Percentiles rank a stretch among this genome's conserved stretches.
Evolutionary conservation across 2,329 filamentous ascomycete species (phyloP).

Genomic region (Pseudocercospora fuligena): DNA sequence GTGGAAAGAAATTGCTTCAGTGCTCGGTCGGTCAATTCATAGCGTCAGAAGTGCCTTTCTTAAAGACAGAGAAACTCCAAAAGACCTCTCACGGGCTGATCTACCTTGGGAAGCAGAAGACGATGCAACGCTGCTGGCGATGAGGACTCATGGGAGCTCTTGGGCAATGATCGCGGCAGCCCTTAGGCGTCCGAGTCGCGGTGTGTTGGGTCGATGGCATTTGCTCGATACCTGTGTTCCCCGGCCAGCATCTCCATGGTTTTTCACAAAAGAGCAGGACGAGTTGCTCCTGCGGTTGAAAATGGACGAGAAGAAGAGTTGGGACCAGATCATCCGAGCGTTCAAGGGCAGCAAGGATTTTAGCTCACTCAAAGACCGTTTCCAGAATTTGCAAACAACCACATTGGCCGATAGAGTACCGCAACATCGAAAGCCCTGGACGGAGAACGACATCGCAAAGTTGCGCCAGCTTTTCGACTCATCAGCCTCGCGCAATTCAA

Average conservation of each 20-base stretch:
- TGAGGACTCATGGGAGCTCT: background rate
- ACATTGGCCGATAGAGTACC: background rate
- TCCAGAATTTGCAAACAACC: background rate
- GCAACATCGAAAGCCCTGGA: background rate
- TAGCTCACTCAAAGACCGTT: background rate
- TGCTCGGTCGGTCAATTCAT: background rate
- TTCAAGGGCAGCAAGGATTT: background rate
- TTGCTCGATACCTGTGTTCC: background rate
- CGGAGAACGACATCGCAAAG: background rate
- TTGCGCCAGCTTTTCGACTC: background rate
- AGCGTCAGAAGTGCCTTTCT: background rate
- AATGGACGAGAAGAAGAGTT: background rate
- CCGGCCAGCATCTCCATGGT: no score
- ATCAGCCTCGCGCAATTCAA: background rate
- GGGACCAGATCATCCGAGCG: background rate
- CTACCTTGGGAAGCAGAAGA: background rate
- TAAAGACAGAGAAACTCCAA: background rate
- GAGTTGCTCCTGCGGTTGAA: background rate
- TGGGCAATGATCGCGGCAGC: background rate
- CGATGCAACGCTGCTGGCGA: background rate
- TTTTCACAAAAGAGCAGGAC: background rate
- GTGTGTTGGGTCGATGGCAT: background rate
- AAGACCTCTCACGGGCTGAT: background rate
- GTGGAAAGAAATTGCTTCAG: background rate
- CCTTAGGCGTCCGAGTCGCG: background rate